Conservation (phyloP, 2,329 filamentous ascomycete genomes). For the Fusarium sterilihyphosum region DNA sequence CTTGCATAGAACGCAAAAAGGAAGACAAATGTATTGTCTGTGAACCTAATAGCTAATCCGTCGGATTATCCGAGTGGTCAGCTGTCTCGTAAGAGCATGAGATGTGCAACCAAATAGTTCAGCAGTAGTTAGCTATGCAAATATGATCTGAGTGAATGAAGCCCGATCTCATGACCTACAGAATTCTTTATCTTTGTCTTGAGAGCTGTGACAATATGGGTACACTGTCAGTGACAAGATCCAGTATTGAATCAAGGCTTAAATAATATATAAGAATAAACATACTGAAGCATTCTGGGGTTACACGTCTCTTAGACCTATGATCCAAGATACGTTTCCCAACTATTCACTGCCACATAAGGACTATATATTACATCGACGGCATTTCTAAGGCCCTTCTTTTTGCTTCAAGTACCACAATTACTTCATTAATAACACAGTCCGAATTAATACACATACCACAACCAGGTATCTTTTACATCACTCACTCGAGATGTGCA, state of each 20-base stretch:
- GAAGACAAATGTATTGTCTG: not conserved
- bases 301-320: no score
- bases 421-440: fast-evolving
- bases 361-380: not conserved
- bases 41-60: fast-evolving
- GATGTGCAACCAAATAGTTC: not conserved
- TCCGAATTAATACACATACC: not conserved
- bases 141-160: not conserved
- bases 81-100: no score
- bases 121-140: not conserved
- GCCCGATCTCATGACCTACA: fast-evolving
- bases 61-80: not conserved
- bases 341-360: not conserved
- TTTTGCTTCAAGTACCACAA: fast-evolving
- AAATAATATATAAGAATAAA: fast-evolving
- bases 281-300: fast-evolving
- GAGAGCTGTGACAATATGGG: not conserved
- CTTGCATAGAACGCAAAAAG: not conserved
- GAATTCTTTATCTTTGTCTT: fast-evolving
- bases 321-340: fast-evolving
- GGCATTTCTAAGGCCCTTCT: fast-evolving
- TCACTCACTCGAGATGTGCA: not conserved
- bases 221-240: not conserved
- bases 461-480: no score
- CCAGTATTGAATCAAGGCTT: not conserved